These are phyloP conservation scores for Saccharomycopsis babjevae DNA, from an alignment of 805 yeast genomes.

Conservation along the genomic window DNA sequence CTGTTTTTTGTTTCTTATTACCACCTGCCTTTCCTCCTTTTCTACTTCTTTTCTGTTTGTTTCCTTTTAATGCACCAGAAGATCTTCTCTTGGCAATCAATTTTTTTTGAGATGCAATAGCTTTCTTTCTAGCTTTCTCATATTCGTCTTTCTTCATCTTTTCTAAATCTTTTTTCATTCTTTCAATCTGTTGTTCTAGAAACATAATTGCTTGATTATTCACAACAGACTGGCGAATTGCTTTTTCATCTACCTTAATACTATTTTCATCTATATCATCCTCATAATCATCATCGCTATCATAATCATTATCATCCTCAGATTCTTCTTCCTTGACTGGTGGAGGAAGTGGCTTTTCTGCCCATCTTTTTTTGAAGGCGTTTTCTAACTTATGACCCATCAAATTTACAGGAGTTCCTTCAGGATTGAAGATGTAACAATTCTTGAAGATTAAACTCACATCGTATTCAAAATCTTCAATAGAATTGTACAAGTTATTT, in stretches of 20 bases:
- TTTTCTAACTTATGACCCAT: conserved; percentile 91
- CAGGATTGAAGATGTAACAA: conserved; percentile 90
- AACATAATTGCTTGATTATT: conserved; percentile 86
- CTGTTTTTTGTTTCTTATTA: conserved; percentile 23
- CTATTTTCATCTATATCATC: conserved; percentile 28
- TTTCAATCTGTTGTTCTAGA: conserved; percentile 73
- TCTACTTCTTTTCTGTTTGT: conserved; percentile 10
- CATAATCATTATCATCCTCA: conserved; percentile 33
- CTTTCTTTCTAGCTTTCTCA: conserved; percentile 32
- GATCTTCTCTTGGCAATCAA: conserved; percentile 29
- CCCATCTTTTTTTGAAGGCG: conserved; percentile 81
- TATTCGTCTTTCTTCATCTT: conserved; percentile 72
- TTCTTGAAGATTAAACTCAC: conserved; percentile 75
- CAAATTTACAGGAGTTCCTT: conserved; percentile 89
- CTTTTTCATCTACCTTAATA: conserved; percentile 47
- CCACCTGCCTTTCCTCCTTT: conserved; percentile 21
- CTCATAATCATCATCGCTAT: conserved; percentile 34
- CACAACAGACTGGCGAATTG: conserved; percentile 49
- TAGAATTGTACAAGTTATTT: conserved; percentile 81
- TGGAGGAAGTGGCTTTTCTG: conserved; percentile 60
- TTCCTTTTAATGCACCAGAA: conserved; percentile 12
- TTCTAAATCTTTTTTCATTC: conserved; percentile 79
- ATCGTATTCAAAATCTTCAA: conserved; percentile 79
- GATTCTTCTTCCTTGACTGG: conserved; percentile 23
- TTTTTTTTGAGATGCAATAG: conserved; percentile 36